Percentiles rank a stretch among this genome's conserved stretches.
phyloP scores from a whole-genome alignment of 345 rosid species.

The Citropsis articulata region DNA sequence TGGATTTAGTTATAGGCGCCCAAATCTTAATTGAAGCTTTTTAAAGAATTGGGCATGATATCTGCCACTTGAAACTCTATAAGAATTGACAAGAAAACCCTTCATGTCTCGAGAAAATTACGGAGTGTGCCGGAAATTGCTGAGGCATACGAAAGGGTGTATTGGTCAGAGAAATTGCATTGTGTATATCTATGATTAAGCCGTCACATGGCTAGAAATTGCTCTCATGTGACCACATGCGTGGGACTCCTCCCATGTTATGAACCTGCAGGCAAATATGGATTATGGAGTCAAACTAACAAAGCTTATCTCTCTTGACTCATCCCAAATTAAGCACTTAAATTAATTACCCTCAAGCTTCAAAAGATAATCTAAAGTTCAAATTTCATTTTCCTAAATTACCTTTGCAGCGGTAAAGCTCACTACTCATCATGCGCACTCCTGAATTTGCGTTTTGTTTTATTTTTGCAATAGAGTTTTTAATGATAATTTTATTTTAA shows the following conservation, averaged over 20 bases:
- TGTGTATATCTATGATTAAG: slow-evolving; percentile 24
- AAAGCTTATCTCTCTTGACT: slow-evolving; percentile 19
- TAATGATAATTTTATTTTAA: too few species aligned
- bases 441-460: too few species aligned
- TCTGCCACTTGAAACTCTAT: slow-evolving; percentile 9
- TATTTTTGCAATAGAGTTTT: too few species aligned
- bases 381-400: background rate
- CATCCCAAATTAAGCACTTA: slow-evolving; percentile 9
- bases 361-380: background rate
- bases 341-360: background rate
- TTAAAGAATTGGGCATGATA: slow-evolving; percentile 25
- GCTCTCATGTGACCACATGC: slow-evolving; percentile 53
- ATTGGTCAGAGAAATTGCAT: slow-evolving; percentile 7
- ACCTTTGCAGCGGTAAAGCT: background rate
- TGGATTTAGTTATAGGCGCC: slow-evolving; percentile 31
- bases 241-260: slow-evolving; percentile 25
- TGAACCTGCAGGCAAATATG: slow-evolving; percentile 1
- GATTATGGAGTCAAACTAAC: slow-evolving; percentile 17
- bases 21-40: slow-evolving; percentile 37
- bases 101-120: background rate
- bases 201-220: slow-evolving; percentile 44
- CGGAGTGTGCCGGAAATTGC: background rate
- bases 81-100: slow-evolving; percentile 18
- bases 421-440: background rate
- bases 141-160: slow-evolving; percentile 17